Base-by-base conservation (phyloP, 805 yeast species). In the Candida sakaeoensis region DNA sequence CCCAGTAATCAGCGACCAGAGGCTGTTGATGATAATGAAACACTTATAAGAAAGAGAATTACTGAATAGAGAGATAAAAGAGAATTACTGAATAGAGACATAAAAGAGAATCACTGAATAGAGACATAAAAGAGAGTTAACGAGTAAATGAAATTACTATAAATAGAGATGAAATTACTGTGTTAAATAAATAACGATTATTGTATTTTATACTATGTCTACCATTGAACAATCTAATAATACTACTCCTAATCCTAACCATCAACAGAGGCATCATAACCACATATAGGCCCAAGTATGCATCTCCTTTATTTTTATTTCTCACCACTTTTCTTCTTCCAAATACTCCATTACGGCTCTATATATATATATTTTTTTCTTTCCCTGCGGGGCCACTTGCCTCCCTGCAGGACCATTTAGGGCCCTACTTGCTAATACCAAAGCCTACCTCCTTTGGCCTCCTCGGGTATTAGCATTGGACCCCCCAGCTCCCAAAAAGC, bases 391-490 rank as follows among this genome's bases (percentile, higher is more conserved):
- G 25, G 25, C 25, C 25, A 23, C 10, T n/a, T n/a, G n/a, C n/a
- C 9, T 21, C 9, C 24, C 24, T 21, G 24, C 24, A 21, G 24
- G 24, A 9, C 6, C 24, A 6, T 9, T 21, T 9, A 21, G 24
- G 24, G 24, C 24, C 24, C 28, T 25, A 9, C 14, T 5, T 25
- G 28, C 28, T 25, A 25, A 25, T 8, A 25, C 28, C 28, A 10
- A 25, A n/a, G 28, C 28, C 6, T 21, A 21, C n/a, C 9, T n/a
- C 28, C 14, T 25, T 25, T 25, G 28, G 28, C 9, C 9, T 25
- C 28, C 28, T 25, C 28, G 28, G 28, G 28, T 25, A 8, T 25
- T 25, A 25, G 28, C 28, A 25, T 25, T n/a, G 14, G 14, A n/a
- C 28, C n/a, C n/a, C 28, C 28, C 28, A 25, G 28, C 28, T 25